Evolutionary conservation across 768 basidiomycete species (phyloP), one percentile per base, ranked within the genome.

Genomic region (Hericium coralloides): DNA sequence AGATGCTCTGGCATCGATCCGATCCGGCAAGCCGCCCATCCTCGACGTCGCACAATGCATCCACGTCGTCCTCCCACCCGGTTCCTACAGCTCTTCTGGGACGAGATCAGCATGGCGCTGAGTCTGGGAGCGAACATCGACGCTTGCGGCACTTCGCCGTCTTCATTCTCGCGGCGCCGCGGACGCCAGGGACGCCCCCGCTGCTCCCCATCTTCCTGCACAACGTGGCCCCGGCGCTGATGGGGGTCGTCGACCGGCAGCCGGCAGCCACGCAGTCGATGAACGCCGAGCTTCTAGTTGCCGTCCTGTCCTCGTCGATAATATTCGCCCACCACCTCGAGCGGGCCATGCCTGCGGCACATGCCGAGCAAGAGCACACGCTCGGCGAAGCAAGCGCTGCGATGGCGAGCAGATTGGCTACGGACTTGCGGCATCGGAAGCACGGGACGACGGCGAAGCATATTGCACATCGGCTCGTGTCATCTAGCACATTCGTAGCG

Each of bases 181-280:
- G 80, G 22, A 70, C 73, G 18, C 67, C 78, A 9, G 70, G 69
- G 10, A 69, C 70, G 1, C 83, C 84, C 1, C 87, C 88, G 1
- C 74, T 92, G 6, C 73, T 92, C 20, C 88, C 88, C 0, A 76
- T 88, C 26, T 92, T 91, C 67, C 65, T 89, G 59, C 81, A 87
- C 51, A 72, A 80, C 56, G 69, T 86, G n/a, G 67, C 87, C 14
- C 89, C 89, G 2, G 72, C 76, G 17, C 65, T 91, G 49, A 77
- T 91, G 55, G 67, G 72, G 8, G 63, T 65, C 17, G 78, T 85
- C 52, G 87, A 91, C 64, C 72, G 71, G 4, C 39, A 79, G 62
- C 73, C 72, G 55, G 69, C 74, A n/a, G 61, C 72, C 2, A 84
- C 87, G 56, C 79, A 83, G 59, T 73, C 75, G 9, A 68, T 83